Conservation (phyloP, 176 grass and related monocot species). For the Pharus latifolius region DNA sequence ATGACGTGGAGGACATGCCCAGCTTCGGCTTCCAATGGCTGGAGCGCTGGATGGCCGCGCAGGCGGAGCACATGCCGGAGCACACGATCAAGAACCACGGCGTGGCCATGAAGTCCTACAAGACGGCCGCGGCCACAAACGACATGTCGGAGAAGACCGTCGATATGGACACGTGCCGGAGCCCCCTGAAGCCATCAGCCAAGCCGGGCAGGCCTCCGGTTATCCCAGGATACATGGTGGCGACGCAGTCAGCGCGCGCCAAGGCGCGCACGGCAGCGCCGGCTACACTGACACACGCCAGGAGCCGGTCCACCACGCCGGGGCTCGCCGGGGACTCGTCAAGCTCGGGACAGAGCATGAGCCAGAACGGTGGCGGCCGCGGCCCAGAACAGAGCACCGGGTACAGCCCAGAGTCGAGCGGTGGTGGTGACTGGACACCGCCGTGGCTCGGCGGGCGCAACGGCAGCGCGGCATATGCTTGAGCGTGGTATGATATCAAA, state of each 20-base stretch:
- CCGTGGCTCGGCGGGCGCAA: slow-evolving; percentile 2
- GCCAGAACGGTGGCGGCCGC: background rate
- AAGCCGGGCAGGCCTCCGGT: background rate
- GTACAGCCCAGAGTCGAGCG: slow-evolving; percentile 45
- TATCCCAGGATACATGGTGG: slow-evolving; percentile 55
- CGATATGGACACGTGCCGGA: slow-evolving; percentile 32
- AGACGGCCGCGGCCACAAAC: background rate
- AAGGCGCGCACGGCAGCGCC: slow-evolving; percentile 26
- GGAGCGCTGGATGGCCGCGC: slow-evolving; percentile 50
- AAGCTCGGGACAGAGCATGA: slow-evolving; percentile 40
- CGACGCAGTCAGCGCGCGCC: slow-evolving; percentile 48
- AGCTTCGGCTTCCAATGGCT: slow-evolving; percentile 55
- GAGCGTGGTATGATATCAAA: background rate
- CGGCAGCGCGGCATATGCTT: slow-evolving; percentile 22
- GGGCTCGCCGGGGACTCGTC: slow-evolving; percentile 22
- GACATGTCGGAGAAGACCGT: slow-evolving; percentile 38
- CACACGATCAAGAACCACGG: background rate
- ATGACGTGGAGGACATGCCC: slow-evolving; percentile 29
- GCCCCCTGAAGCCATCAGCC: slow-evolving; percentile 1
- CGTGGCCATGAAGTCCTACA: background rate
- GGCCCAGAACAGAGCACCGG: background rate
- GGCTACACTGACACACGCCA: background rate
- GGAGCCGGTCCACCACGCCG: background rate
- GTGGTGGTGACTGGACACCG: slow-evolving; percentile 19
- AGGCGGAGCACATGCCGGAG: slow-evolving; percentile 7